Percentiles rank a stretch among this genome's conserved stretches.
Conservation (phyloP, 345 rosid genomes). For the Linum trigynum region DNA sequence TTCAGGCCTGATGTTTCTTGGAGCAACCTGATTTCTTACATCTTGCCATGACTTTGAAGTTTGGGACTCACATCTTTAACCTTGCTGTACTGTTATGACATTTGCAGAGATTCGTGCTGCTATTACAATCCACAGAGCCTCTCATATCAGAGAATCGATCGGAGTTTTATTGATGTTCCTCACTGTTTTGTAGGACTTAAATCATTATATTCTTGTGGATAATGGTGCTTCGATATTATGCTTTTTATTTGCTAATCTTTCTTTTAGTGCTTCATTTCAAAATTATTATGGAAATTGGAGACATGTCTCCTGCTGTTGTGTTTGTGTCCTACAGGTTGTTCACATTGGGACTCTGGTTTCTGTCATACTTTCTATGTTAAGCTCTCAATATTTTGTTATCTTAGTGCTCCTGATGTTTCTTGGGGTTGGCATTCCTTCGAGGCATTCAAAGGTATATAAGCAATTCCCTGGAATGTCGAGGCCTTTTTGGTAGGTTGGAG, state of each 20-base stretch:
- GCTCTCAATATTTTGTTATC: constrained; percentile 5
- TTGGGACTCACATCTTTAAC: constrained; percentile 99
- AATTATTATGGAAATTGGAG: constrained; percentile 16
- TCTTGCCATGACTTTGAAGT: constrained; percentile 92
- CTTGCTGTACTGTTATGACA: constrained; percentile 96
- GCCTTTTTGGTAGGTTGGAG: constrained; percentile 20
- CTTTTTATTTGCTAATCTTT: constrained; percentile 25
- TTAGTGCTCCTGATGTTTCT: constrained; percentile 23
- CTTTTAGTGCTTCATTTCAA: constrained; percentile 16
- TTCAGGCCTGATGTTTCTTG: constrained; percentile 93
- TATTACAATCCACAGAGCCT: constrained; percentile 23
- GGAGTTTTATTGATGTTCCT: constrained; percentile 21
- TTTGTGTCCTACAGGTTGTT: constrained; percentile 8
- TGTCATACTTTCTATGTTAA: constrained; percentile 2
- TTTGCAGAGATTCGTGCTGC: constrained; percentile 77
- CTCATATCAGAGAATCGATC: constrained; percentile 19
- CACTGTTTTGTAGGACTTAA: constrained; percentile 37
- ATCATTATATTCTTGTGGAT: constrained; percentile 27
- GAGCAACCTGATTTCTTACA: constrained; percentile 98
- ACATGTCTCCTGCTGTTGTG: constrained; percentile 21
- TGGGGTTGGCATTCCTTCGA: constrained; percentile 17
- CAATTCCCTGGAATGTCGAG: constrained; percentile 14
- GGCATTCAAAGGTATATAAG: constrained; percentile 21
- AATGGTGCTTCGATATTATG: constrained; percentile 24
- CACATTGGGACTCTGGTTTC: constrained; percentile 11